Evolutionary conservation across 805 yeast genomes (phyloP), one percentile per base, ranked within the genome.

Genomic region (Scheffersomyces coipomensis): DNA sequence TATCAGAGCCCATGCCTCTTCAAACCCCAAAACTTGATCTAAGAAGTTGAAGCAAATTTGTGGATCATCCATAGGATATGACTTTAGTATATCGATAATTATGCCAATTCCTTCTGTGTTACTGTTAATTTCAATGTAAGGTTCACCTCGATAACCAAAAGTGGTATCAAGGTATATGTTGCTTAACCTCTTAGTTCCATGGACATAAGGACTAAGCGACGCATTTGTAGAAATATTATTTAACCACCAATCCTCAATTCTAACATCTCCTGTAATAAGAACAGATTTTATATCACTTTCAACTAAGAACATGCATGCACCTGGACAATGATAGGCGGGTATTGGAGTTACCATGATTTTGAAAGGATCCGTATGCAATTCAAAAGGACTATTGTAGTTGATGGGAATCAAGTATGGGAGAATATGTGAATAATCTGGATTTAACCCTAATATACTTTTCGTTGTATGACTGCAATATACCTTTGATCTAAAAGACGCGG

Each of bases 291-390:
- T 42, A 40, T 11, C 29, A 1, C 37, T 31, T 42, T 74, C 75
- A 1, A 80, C 40, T 21, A 80, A 62, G 40, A 75, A 73, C 80
- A 79, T 76, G 2, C 68, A 64, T 3, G 82, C 66, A 3, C 85
- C 85, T 10, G 82, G 78, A 49, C 85, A 80, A 47, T 80, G 86
- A 48, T 78, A 68, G 0, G 80, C 69, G 5, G 69, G 69, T 2
- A 80, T 61, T 19, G 73, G 49, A 1, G 78, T 71, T 2, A 79
- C 55, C 5, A 38, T 51, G 5, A 77, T 35, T 1, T 22, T 18
- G 1, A 37, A 30, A 5, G 35, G 48, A 25, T 44, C 51, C 16
- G 48, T 44, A 5, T 38, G 43, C 12, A 60, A 41, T 11, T 45
- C 43, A n/a, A 52, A 37, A 5, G 60, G 56, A 1, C 19, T 39